Conservation (phyloP, 176 grass and related monocot species). For the Cenchrus purpureus region DNA sequence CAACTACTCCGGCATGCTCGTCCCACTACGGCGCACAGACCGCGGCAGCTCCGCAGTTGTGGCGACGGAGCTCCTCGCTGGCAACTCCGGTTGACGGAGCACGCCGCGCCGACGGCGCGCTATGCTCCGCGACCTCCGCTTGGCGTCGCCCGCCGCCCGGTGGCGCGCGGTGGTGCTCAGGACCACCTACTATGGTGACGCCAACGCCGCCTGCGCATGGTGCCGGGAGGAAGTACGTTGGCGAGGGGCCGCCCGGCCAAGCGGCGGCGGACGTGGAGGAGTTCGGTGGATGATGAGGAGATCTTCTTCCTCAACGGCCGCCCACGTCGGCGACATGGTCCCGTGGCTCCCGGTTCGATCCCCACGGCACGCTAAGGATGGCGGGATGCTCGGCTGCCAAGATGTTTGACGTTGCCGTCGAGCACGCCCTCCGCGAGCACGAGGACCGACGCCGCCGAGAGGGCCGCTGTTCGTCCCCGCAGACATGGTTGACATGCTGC, state of each 20-base stretch:
- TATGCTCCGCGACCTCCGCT: neutral
- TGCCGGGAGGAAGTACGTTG: conserved; percentile 16
- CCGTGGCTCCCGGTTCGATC: neutral
- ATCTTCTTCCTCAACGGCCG: neutral
- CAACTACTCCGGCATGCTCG: conserved; percentile 7
- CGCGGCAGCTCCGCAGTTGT: neutral
- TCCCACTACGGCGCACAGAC: conserved; percentile 1
- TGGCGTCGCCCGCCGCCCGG: neutral
- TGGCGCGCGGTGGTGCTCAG: neutral
- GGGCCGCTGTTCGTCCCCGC: neutral
- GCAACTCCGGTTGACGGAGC: neutral
- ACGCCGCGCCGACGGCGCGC: neutral
- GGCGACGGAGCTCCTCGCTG: neutral
- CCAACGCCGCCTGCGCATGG: neutral
- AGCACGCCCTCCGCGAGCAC: neutral
- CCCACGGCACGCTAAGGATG: neutral
- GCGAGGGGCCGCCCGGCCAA: neutral
- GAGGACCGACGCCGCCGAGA: neutral
- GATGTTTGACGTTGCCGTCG: neutral
- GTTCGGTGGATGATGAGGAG: conserved; percentile 25
- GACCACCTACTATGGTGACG: neutral
- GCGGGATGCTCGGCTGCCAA: neutral
- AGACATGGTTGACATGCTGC: neutral
- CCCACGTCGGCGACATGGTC: neutral
- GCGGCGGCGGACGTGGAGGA: neutral